Base-by-base conservation (phyloP, 352 stramenopile genomes). In the Blastocystis sp. region DNA sequence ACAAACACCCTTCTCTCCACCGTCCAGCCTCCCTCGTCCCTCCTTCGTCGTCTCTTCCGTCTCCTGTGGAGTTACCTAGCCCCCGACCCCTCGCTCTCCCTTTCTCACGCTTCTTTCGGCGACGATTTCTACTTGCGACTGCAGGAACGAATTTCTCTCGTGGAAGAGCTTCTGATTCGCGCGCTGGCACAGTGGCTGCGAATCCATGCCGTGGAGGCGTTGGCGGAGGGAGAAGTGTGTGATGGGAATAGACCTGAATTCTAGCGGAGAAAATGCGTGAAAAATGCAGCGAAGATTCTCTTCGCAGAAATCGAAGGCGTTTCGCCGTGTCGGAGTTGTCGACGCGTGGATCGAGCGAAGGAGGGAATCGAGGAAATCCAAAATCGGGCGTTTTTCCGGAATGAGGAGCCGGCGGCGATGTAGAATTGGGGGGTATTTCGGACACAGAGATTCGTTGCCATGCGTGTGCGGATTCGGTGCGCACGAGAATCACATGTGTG, bases 61-160 rank as follows among this genome's bases (percentile, higher is more conserved):
- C 48, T 44, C 18, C 40, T 81, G 18, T 81, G 69, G 69, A 18
- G 4, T 14, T 27, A 40, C 24, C 42, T 81, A 21, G 21, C 21
- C n/a, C 69, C 69, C n/a, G n/a, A 27, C 8, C 69, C 69, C 48
- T 40, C 34, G 6, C 53, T 81, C 34, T 81, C 69, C 21, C 32
- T 81, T 4, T 49, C 48, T 0, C 69, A 81, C 36, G 7, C 46
- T n/a, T 4, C n/a, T 6, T 81, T 81, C 40, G 44, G 48, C 9
- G 69, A 81, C 42, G 69, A 81, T 32, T 81, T 51, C 42, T 81
- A 81, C 42, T 29, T 81, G 18, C 69, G 69, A 14, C 44, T 81
- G 24, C 49, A 81, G 21, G 49, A 81, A 59, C 46, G 69, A 29
- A 24, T 61, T 8, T 14, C 18, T 18, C 40, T 81, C 7, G 21